Conservation (phyloP, 306 rosid genomes). For the Cucurbita moschata region DNA sequence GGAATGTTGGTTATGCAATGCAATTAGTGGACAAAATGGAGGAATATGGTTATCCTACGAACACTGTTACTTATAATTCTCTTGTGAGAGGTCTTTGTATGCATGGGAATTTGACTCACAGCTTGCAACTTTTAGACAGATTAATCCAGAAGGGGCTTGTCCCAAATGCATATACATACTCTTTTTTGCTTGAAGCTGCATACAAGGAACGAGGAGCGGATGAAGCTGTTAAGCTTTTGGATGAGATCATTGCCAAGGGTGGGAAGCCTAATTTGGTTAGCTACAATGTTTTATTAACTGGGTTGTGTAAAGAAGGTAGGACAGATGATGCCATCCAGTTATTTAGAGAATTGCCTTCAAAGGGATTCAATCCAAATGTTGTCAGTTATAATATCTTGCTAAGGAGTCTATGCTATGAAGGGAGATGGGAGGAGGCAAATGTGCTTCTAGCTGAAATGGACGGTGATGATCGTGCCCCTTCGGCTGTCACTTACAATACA, state of each 20-base stretch:
- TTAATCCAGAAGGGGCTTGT: constrained; percentile 59
- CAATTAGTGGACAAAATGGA: constrained; percentile 84
- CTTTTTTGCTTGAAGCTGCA: constrained; percentile 69
- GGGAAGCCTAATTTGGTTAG: constrained; percentile 74
- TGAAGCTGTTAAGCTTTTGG: constrained; percentile 59
- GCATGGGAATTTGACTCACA: constrained; percentile 52
- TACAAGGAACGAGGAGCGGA: constrained; percentile 78
- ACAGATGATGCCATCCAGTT: constrained; percentile 60
- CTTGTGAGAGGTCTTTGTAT: constrained; percentile 70
- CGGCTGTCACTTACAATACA: constrained; percentile 60
- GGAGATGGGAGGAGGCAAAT: constrained; percentile 80
- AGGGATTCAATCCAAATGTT: constrained; percentile 66
- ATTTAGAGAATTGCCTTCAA: constrained; percentile 54
- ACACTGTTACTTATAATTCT: constrained; percentile 51
- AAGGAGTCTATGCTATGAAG: constrained; percentile 54
- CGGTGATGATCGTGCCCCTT: constrained; percentile 40
- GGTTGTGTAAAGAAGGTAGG: constrained; percentile 84
- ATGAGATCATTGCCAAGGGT: constrained; percentile 63
- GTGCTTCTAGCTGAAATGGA: constrained; percentile 66
- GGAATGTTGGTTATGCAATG: constrained; percentile 80
- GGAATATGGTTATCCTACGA: constrained; percentile 47
- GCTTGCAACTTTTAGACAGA: constrained; percentile 59
- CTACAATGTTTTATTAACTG: constrained; percentile 74
- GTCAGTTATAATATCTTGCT: constrained; percentile 81
- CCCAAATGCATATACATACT: constrained; percentile 68